Evolutionary conservation across 805 yeast species (phyloP), one percentile per base, ranked within the genome.

Genomic region (Monosporozyma siamensis): DNA sequence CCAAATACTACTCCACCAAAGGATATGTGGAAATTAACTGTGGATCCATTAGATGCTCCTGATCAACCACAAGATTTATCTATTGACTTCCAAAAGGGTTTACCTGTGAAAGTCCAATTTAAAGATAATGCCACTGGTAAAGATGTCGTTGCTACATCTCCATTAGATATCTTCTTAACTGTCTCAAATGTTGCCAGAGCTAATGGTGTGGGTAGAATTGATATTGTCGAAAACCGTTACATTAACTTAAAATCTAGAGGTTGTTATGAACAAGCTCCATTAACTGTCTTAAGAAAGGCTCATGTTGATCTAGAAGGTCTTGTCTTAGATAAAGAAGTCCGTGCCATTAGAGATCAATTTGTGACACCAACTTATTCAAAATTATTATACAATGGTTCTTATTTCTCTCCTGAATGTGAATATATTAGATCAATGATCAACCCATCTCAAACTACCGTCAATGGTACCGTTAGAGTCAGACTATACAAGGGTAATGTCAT

Each of bases 1-100:
- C 99, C 99, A 63, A 85, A 92, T 67, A 80, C 90, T 56, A 92
- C 98, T 41, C 98, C 98, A 51, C 98, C 98, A 70, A 90, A 89
- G 74, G 98, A 92, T 67, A 92, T 92, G 98, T 92, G 98, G 98
- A 92, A 92, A 72, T 78, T 92, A 65, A 92, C 96, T 34, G 86
- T 83, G 47, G 98, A 90, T 68, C 97, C 98, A 58, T 63, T 71
- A 32, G 97, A 90, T 61, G 97, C 98, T 44, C 98, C 98, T 59
- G 80, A 85, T 48, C 70, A 71, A 40, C 97, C 97, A 58, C 97
- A 92, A 74, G 82, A 82, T 64, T 80, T 92, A 67, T 69, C 83
- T 18, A 79, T 92, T 48, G 78, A 73, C 46, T 92, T 88, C 63
- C 78, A 76, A 56, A 75, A 84, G 69, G 98, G 98, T 67, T 65